A percentile compares a stretch with the other conserved stretches of the same genome.
Conservation (phyloP, 148 eudicot genomes). For the Amaranthus cruentus region DNA sequence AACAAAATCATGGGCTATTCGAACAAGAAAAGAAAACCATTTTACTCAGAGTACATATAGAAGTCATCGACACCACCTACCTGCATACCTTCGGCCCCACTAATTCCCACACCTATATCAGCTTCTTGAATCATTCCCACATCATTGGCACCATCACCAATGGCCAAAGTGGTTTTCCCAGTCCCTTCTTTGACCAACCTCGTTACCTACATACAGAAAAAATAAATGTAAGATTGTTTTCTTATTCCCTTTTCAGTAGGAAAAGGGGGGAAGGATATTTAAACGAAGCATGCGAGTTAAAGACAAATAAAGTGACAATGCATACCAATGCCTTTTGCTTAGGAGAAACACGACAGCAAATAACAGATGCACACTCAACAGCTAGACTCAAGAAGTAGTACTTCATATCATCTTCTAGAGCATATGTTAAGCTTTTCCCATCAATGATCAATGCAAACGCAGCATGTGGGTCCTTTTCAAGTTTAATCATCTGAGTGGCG, state of each 20-base stretch:
- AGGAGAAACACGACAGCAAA: slow-evolving; percentile 97
- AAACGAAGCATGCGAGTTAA: neutral
- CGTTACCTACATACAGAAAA: slow-evolving; percentile 52
- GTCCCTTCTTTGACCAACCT: slow-evolving; percentile 94
- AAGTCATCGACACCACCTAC: slow-evolving; percentile 37
- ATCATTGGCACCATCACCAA: slow-evolving; percentile 99
- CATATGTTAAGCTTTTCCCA: slow-evolving; percentile 71
- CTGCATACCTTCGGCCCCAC: slow-evolving; percentile 99
- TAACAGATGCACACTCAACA: slow-evolving; percentile 86
- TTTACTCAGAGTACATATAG: neutral
- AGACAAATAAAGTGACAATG: neutral
- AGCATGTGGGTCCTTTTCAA: slow-evolving; percentile 82
- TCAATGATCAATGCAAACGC: slow-evolving; percentile 94
- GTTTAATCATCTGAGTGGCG: slow-evolving; percentile 74
- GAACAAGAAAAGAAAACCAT: neutral
- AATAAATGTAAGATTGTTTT: neutral
- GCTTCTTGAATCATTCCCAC: slow-evolving; percentile 99
- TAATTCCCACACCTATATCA: slow-evolving; percentile 95
- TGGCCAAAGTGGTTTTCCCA: slow-evolving; percentile 82
- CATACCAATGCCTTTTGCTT: slow-evolving; percentile 90
- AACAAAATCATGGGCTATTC: neutral
- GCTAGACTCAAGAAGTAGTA: slow-evolving; percentile 66
- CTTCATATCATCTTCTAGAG: slow-evolving; percentile 82
- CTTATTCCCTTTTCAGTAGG: neutral
- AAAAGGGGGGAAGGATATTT: neutral